Evolutionary conservation across 2,329 filamentous ascomycete genomes (phyloP).

Genomic region (Onygenales sp.): DNA sequence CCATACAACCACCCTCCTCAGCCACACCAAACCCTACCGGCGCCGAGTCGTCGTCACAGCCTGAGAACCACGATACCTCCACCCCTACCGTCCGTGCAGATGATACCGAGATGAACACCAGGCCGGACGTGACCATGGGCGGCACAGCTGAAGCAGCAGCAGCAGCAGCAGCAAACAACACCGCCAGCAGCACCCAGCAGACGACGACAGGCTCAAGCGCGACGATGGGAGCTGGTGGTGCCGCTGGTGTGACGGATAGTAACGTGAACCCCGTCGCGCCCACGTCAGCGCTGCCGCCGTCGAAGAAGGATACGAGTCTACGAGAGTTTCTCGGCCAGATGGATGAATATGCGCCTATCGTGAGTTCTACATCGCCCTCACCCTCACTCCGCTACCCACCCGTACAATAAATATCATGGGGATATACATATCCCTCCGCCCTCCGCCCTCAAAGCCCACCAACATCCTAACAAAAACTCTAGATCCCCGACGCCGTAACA

Average conservation of each 20-base stretch:
- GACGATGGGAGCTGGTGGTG: conserved; percentile 8
- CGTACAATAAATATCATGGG: background rate
- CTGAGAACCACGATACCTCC: background rate
- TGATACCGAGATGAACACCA: conserved; percentile 4
- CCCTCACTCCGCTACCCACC: background rate
- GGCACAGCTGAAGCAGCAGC: conserved; percentile 9
- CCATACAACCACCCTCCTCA: background rate
- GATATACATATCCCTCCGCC: background rate
- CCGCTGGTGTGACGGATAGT: conserved; percentile 18
- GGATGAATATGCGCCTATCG: conserved; percentile 96
- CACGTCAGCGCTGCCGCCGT: conserved; percentile 41
- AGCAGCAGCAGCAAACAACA: background rate
- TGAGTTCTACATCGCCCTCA: conserved; percentile 39
- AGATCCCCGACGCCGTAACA: conserved; percentile 97
- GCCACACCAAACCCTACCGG: background rate
- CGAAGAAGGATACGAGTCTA: conserved; percentile 83
- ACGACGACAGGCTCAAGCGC: background rate
- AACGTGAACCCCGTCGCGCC: conserved; percentile 15
- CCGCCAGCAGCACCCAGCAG: background rate
- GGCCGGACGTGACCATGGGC: conserved; percentile 11
- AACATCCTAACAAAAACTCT: conserved; percentile 7
- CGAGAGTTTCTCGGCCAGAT: conserved; percentile 92
- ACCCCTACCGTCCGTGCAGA: conserved; percentile 1
- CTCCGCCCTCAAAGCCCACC: background rate
- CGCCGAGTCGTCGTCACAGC: background rate